Conservation (phyloP, 2,329 filamentous ascomycete species). For the Lasiodiplodia gonubiensis region DNA sequence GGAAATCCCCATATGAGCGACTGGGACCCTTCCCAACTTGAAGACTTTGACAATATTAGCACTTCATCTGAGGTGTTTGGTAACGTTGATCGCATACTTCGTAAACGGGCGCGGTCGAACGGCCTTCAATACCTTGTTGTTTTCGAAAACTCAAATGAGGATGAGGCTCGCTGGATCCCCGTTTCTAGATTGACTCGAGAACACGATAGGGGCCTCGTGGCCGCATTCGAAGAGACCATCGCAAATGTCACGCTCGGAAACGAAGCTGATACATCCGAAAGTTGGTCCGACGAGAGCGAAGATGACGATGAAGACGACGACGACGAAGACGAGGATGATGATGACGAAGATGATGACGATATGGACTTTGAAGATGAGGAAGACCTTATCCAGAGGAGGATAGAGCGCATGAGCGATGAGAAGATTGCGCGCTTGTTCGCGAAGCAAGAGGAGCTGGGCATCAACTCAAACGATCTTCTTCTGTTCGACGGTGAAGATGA, state of each 20-base stretch:
- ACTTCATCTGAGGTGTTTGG: conserved; percentile 56
- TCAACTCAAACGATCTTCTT: conserved; percentile 64
- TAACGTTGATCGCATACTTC: conserved; percentile 51
- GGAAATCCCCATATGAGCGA: conserved; percentile 33
- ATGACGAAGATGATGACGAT: conserved; percentile 47
- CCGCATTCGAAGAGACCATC: conserved; percentile 34
- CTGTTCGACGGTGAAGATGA: conserved; percentile 59
- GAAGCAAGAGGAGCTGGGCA: conserved; percentile 68
- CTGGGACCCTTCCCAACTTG: conserved; percentile 54
- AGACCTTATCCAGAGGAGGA: conserved; percentile 48
- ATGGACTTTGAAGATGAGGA: conserved; percentile 49
- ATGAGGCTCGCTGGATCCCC: conserved; percentile 59
- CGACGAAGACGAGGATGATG: conserved; percentile 47
- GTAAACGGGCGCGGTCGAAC: conserved; percentile 51
- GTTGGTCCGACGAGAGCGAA: conserved; percentile 34
- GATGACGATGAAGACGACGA: conserved; percentile 46
- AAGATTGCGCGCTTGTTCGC: conserved; percentile 65
- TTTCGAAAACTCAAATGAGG: conserved; percentile 49
- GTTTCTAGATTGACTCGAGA: conserved; percentile 35
- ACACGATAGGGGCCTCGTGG: conserved; percentile 38
- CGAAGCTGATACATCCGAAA: conserved; percentile 32
- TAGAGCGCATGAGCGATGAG: conserved; percentile 61
- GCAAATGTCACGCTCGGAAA: conserved; percentile 35
- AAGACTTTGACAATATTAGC: conserved; percentile 56
- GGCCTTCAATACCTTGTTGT: conserved; percentile 61